These are phyloP conservation scores for Centella asiatica DNA, from an alignment of 129 eudicot species.

Conservation along the genomic window DNA sequence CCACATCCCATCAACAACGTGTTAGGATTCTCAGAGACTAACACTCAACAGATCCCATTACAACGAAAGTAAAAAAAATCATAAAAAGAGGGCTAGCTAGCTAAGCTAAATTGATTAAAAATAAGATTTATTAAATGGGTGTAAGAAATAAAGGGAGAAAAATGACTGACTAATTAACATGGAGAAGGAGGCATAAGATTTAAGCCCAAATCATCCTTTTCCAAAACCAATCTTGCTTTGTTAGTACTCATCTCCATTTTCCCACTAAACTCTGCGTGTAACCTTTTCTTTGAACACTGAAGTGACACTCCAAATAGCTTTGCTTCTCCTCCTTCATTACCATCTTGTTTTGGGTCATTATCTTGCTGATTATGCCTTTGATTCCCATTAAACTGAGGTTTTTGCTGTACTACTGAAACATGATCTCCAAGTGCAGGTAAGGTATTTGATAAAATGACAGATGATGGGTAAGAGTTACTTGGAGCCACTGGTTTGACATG, in stretches of 20 bases:
- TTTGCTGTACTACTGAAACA: constrained; percentile 16
- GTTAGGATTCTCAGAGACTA: too few relatives aligned
- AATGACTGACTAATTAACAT: too few relatives aligned
- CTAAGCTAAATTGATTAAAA: too few relatives aligned
- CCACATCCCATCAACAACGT: too few relatives aligned
- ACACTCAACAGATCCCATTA: too few relatives aligned
- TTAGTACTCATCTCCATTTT: constrained; percentile 18
- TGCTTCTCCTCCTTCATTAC: constrained; percentile 19
- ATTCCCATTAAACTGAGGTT: constrained; percentile 20
- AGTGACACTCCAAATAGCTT: constrained; percentile 85
- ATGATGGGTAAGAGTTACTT: constrained; percentile 41
- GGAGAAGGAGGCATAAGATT: constrained; percentile 85
- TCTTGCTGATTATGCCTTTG: background rate
- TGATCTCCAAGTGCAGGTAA: constrained; percentile 2
- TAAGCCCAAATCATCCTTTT: constrained; percentile 80
- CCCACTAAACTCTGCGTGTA: constrained; percentile 21
- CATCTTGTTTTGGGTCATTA: constrained; percentile 8
- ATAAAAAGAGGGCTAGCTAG: too few relatives aligned
- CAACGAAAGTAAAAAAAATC: too few relatives aligned
- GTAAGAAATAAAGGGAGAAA: too few relatives aligned
- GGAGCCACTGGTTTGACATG: constrained; percentile 81
- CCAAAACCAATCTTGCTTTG: constrained; percentile 68
- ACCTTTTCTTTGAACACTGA: constrained; percentile 64
- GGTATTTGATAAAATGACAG: constrained; percentile 18
- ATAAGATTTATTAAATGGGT: too few relatives aligned